A percentile compares a stretch with the other conserved stretches of the same genome.
These are phyloP conservation scores for Scutellaria galericulata DNA, from an alignment of 257 asterid species.

Conservation along the genomic window DNA sequence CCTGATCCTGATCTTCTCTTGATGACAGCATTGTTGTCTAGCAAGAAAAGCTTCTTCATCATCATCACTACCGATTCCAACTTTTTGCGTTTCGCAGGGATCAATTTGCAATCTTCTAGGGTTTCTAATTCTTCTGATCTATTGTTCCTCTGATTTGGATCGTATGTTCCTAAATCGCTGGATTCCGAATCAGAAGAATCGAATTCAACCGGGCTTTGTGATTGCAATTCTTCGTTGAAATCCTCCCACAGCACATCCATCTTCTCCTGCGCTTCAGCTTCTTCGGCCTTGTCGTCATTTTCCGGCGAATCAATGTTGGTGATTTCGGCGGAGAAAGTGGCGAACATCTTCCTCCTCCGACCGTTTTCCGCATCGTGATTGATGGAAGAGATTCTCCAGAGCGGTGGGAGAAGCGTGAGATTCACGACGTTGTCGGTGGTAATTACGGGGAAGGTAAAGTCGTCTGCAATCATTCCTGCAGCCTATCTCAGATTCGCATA, in stretches of 20 bases:
- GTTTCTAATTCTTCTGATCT: neutral
- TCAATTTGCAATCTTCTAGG: neutral
- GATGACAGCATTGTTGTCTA: constrained; percentile 27
- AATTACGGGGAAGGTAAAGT: constrained; percentile 50
- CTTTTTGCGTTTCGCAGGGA: constrained; percentile 31
- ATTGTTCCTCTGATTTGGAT: no score
- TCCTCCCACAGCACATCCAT: constrained; percentile 71
- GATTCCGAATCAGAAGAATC: neutral
- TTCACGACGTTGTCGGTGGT: constrained; percentile 14
- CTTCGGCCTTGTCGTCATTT: neutral
- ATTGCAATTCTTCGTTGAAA: constrained; percentile 44
- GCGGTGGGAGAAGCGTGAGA: constrained; percentile 39
- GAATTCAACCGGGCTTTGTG: no score
- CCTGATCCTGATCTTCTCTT: constrained; percentile 18
- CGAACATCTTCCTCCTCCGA: constrained; percentile 29
- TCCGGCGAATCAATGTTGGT: neutral
- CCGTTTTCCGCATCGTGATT: constrained; percentile 29
- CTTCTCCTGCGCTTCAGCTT: constrained; percentile 43
- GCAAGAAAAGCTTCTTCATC: constrained; percentile 48
- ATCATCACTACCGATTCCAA: constrained; percentile 40
- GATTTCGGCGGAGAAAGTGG: constrained; percentile 37
- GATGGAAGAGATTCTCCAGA: constrained; percentile 50
- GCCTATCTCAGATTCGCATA: neutral
- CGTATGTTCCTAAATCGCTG: neutral
- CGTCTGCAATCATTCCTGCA: constrained; percentile 37